Percentiles rank a stretch among this genome's conserved stretches.
phyloP scores from a whole-genome alignment of 2,329 filamentous ascomycete species.

The Drechmeria coniospora region DNA sequence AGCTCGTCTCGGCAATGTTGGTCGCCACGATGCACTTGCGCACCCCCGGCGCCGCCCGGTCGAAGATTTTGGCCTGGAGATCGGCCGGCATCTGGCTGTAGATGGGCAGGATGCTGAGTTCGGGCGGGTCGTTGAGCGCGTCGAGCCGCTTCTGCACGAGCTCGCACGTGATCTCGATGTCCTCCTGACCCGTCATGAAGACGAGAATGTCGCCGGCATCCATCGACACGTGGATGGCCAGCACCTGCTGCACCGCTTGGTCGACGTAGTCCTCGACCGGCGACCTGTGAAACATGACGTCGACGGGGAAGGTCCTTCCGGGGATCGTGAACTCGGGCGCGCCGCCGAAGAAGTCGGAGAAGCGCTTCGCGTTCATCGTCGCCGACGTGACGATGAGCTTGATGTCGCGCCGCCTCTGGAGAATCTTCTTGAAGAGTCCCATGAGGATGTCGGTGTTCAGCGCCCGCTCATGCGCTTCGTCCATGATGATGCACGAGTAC shows the following conservation, averaged over 20 bases:
- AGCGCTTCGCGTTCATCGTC: slow-evolving; percentile 95
- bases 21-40: slow-evolving; percentile 97
- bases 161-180: slow-evolving; percentile 95
- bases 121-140: slow-evolving; percentile 83
- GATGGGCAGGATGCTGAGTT: slow-evolving; percentile 87
- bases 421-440: slow-evolving; percentile 93
- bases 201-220: slow-evolving; percentile 86
- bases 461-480: slow-evolving; percentile 93
- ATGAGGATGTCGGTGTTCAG: slow-evolving; percentile 95
- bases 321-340: slow-evolving; percentile 95
- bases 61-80: slow-evolving; percentile 94
- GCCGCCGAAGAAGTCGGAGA: slow-evolving; percentile 89
- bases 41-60: slow-evolving; percentile 75
- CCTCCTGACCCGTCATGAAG: slow-evolving; percentile 98
- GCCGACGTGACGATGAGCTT: slow-evolving; percentile 97
- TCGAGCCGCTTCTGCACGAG: slow-evolving; percentile 76
- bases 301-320: slow-evolving; percentile 89
- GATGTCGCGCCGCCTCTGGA: slow-evolving; percentile 74
- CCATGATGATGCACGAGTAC: slow-evolving; percentile 98
- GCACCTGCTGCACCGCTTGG: slow-evolving; percentile 85
- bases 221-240: slow-evolving; percentile 93
- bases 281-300: slow-evolving; percentile 87
- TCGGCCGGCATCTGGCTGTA: slow-evolving; percentile 99
- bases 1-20: slow-evolving; percentile 94
- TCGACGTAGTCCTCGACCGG: slow-evolving; percentile 98